A percentile compares a stretch with the other conserved stretches of the same genome.
Evolutionary conservation across 768 basidiomycete species (phyloP).

Genomic region (Lactifluus subvellereus): DNA sequence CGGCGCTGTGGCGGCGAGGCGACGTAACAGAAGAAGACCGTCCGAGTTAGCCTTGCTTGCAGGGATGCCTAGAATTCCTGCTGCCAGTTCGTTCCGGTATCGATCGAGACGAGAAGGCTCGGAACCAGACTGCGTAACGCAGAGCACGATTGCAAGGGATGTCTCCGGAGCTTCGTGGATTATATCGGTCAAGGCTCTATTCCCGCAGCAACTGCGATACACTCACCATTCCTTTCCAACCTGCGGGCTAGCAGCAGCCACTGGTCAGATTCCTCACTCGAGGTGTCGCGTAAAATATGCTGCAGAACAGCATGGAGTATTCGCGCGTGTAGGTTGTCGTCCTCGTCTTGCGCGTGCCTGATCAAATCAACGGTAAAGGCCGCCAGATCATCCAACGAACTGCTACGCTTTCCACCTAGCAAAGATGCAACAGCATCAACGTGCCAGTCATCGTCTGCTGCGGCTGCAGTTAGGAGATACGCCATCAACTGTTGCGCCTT

Average conservation of each 20-base stretch:
- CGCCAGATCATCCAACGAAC: slow-evolving; percentile 27
- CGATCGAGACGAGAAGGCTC: slow-evolving; percentile 71
- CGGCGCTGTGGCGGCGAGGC: slow-evolving; percentile 69
- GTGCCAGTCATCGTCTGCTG: slow-evolving; percentile 49
- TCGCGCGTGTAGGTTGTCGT: slow-evolving; percentile 50
- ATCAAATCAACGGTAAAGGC: slow-evolving; percentile 34
- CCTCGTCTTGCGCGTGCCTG: slow-evolving; percentile 31
- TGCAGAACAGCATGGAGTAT: slow-evolving; percentile 57
- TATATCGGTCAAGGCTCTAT: background rate
- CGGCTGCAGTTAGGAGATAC: slow-evolving; percentile 51
- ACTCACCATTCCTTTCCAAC: slow-evolving; percentile 56
- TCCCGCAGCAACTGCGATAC: background rate
- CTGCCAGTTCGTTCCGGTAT: slow-evolving; percentile 86
- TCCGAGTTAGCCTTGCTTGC: slow-evolving; percentile 56
- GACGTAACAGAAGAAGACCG: slow-evolving; percentile 63
- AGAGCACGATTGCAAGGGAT: slow-evolving; percentile 57
- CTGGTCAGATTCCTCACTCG: slow-evolving; percentile 59
- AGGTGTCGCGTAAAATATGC: slow-evolving; percentile 52
- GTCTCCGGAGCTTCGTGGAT: slow-evolving; percentile 56
- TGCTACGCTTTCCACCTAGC: slow-evolving; percentile 27
- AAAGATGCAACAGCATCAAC: slow-evolving; percentile 35
- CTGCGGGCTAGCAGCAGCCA: slow-evolving; percentile 72
- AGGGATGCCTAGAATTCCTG: slow-evolving; percentile 64
- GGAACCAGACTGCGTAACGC: slow-evolving; percentile 53
- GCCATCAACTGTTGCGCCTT: slow-evolving; percentile 50